Evolutionary conservation across 129 eudicot species (phyloP).

Genomic region (Calendula officinalis): DNA sequence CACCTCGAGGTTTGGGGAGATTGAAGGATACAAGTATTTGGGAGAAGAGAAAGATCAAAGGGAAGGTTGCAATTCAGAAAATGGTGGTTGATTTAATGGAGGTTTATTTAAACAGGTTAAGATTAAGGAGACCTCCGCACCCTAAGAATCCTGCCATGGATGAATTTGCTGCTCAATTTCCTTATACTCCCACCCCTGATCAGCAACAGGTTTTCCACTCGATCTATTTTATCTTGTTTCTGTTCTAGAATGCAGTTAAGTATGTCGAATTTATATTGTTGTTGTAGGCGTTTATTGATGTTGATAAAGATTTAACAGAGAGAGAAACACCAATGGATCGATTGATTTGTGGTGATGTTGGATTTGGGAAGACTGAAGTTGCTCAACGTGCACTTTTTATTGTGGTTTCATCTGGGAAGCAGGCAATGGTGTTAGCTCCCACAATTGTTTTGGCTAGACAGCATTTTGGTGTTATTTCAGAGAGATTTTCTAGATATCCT

Average conservation of each 20-base stretch:
- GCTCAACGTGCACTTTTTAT: constrained; percentile 85
- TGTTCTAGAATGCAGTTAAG: neutral
- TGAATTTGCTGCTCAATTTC: constrained; percentile 78
- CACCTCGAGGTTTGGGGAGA: constrained; percentile 78
- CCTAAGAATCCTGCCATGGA: constrained; percentile 66
- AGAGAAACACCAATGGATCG: constrained; percentile 95
- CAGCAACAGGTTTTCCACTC: constrained; percentile 54
- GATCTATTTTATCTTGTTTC: neutral
- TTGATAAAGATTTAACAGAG: constrained; percentile 88
- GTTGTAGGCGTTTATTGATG: constrained; percentile 79
- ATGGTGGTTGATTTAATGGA: constrained; percentile 99
- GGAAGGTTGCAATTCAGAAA: constrained; percentile 94
- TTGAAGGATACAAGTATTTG: constrained; percentile 82
- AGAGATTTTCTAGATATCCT: constrained; percentile 72
- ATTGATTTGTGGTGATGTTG: constrained; percentile 95
- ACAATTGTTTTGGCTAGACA: constrained; percentile 93
- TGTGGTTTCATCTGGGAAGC: constrained; percentile 91
- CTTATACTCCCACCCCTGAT: constrained; percentile 82
- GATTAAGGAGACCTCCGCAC: constrained; percentile 75
- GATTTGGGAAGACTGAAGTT: constrained; percentile 98
- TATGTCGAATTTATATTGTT: neutral
- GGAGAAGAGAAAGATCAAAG: constrained; percentile 90
- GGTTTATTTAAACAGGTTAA: constrained; percentile 80
- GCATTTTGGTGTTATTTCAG: constrained; percentile 83
- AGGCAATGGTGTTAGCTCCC: constrained; percentile 94